Base-by-base conservation (phyloP, 2,329 filamentous ascomycete genomes). In the Gnomoniopsis sp. region DNA sequence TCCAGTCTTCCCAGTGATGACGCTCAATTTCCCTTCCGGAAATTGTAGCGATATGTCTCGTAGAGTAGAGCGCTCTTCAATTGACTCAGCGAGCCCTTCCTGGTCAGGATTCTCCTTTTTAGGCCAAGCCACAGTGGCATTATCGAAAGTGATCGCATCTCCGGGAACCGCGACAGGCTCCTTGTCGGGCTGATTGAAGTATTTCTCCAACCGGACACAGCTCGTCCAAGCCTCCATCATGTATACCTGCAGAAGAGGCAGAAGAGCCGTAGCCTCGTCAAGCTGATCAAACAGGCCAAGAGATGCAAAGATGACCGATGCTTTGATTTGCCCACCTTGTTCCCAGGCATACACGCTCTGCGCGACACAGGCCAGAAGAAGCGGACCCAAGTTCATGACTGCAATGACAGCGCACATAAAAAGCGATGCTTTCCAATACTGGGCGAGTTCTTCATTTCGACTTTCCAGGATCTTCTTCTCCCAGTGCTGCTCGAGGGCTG, bases 1-100 rank as follows among this genome's bases (percentile, higher is more conserved):
- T 1, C 74, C 74, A 1, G 74, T 75, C 49, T 73, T 74, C 10
- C 74, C 74, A 1, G 69, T 66, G 17, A 76, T 67, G 6, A 76
- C 64, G 23, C 68, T 74, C 44, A 76, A 64, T 23, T 71, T 67
- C 17, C 68, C 68, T 22, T 56, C 60, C 3, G 71, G 71, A 38
- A 76, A 75, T 6, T 66, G 63, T 3, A 75, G 65, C 21, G 64
- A 66, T 6, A 74, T 57, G 26, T 71, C 62, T 14, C 66, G 64
- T 17, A 76, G 68, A n/a, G 68, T 68, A 2, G 70, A 72, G 15
- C 69, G 68, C 3, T 62, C 63, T 26, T 67, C 65, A 17, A 65
- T 65, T 17, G 62, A 51, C 30, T 64, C 49, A 12, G 33, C 17
- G 15, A 52, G 44, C 33, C 53, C 58, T 41, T 61, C 55, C 3